Percentiles rank a stretch among this genome's conserved stretches.
phyloP scores from a whole-genome alignment of 257 asterid species.

The Salvia rosmarinus region DNA sequence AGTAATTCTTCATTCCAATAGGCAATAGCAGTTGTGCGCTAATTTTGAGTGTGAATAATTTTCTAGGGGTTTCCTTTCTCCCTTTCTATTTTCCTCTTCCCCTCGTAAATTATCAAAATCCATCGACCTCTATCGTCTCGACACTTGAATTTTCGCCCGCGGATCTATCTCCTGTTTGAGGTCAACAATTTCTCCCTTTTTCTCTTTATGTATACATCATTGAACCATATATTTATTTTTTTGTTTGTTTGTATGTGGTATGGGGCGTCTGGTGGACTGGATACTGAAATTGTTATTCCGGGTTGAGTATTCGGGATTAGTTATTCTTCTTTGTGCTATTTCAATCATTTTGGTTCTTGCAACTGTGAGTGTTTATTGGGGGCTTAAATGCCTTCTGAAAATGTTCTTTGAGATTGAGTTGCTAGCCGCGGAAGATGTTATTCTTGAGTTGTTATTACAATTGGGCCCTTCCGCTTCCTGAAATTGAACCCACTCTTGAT shows the following conservation, averaged over 20 bases:
- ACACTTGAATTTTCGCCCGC: slow-evolving; percentile 22
- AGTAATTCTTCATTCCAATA: neutral
- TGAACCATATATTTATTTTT: neutral
- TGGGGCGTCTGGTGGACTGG: slow-evolving; percentile 25
- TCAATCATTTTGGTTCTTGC: neutral
- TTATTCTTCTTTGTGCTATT: neutral
- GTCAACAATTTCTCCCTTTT: slow-evolving; percentile 20
- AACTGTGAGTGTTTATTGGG: slow-evolving; percentile 14
- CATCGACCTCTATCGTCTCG: slow-evolving; percentile 14
- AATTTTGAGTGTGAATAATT: slow-evolving; percentile 19
- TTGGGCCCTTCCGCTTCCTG: neutral
- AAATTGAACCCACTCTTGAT: neutral
- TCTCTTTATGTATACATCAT: neutral
- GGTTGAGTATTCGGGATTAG: slow-evolving; percentile 33
- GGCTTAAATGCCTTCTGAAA: slow-evolving; percentile 6
- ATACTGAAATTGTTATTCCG: slow-evolving; percentile 7
- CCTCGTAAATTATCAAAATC: slow-evolving; percentile 21
- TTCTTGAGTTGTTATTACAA: neutral
- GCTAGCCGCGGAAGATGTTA: neutral
- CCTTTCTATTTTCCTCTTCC: neutral
- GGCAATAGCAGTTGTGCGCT: slow-evolving; percentile 8
- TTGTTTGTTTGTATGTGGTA: slow-evolving; percentile 23
- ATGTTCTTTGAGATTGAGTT: neutral
- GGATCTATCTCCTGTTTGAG: slow-evolving; percentile 37
- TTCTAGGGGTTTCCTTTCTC: slow-evolving; percentile 27